Evolutionary conservation across 495 filamentous ascomycete species (phyloP).

Genomic region (Tuber calosporum): DNA sequence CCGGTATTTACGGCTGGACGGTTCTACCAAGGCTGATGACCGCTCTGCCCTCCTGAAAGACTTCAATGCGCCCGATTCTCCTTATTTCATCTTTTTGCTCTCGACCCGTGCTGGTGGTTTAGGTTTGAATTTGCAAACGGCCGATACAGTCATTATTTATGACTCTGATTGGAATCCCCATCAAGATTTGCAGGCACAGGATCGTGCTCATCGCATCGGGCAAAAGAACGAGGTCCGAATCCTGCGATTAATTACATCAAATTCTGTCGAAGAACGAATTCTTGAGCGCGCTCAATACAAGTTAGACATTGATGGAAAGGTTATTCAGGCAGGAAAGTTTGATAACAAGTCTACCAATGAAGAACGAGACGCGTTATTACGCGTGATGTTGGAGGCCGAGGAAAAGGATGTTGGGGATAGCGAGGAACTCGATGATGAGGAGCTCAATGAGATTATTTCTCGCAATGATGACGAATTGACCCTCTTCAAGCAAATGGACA

Average conservation of each 20-base stretch:
- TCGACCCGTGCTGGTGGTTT: conserved; percentile 98
- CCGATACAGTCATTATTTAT: conserved; percentile 98
- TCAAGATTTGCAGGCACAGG: conserved; percentile 97
- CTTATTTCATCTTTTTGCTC: conserved; percentile 94
- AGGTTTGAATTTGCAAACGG: conserved; percentile 91
- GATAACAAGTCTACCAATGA: conserved; percentile 99
- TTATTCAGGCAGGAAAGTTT: conserved; percentile 97
- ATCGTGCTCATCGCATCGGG: conserved; percentile 99
- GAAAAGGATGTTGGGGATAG: conserved; percentile 77
- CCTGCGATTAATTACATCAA: conserved; percentile 85
- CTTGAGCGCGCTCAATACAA: conserved; percentile 94
- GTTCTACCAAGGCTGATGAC: conserved; percentile 94
- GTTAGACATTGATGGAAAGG: conserved; percentile 98
- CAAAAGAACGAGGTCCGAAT: conserved; percentile 99
- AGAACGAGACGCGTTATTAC: conserved; percentile 89
- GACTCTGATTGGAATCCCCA: conserved; percentile 99
- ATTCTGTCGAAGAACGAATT: conserved; percentile 98
- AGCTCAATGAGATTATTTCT: conserved; percentile 81
- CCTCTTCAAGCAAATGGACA: conserved; percentile 70
- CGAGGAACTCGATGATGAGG: conserved; percentile 94
- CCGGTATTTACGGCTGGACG: conserved; percentile 83
- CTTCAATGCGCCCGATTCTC: conserved; percentile 84
- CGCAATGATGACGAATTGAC: conserved; percentile 64
- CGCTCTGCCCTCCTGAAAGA: conserved; percentile 78
- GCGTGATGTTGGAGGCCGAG: conserved; percentile 83